These are phyloP conservation scores for Gastrolobium bilobum DNA, from an alignment of 306 rosid species.

Conservation along the genomic window DNA sequence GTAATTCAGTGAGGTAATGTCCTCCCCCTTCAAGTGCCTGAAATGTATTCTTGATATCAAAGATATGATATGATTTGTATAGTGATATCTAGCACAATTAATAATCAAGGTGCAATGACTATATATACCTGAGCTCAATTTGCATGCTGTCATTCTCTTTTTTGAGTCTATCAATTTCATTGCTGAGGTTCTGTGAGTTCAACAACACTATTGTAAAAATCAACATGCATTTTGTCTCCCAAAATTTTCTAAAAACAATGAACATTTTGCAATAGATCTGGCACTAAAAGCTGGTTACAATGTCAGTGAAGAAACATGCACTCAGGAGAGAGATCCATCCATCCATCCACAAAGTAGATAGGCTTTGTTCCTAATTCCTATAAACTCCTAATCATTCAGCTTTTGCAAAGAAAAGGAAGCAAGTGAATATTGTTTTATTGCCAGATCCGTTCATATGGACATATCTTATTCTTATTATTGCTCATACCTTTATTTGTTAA, in stretches of 20 bases:
- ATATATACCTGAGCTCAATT: conserved; percentile 72
- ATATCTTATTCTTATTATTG: conserved; percentile 48
- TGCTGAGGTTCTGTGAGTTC: conserved; percentile 74
- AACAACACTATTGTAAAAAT: conserved; percentile 30
- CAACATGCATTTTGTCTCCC: conserved; percentile 13
- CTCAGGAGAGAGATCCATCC: conserved; percentile 44
- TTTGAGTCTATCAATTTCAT: conserved; percentile 83
- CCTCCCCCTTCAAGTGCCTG: conserved; percentile 95
- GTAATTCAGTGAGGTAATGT: conserved; percentile 73
- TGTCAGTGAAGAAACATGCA: conserved; percentile 44
- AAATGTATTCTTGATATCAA: background rate
- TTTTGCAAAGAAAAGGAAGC: conserved; percentile 70
- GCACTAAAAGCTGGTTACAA: conserved; percentile 13
- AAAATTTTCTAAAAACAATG: conserved; percentile 18
- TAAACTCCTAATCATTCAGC: conserved; percentile 22
- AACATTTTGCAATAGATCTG: conserved; percentile 46
- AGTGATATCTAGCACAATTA: conserved; percentile 27
- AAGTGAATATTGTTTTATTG: conserved; percentile 48
- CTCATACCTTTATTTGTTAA: conserved; percentile 46
- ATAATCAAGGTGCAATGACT: background rate
- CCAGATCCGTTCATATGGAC: conserved; percentile 65
- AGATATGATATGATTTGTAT: background rate
- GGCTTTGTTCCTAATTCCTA: conserved; percentile 7
- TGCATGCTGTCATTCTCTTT: conserved; percentile 95
- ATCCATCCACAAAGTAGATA: conserved; percentile 16